These are phyloP conservation scores for Coemansia sp. DNA, from an alignment of 192 early-diverging fungal genomes.

Conservation along the genomic window DNA sequence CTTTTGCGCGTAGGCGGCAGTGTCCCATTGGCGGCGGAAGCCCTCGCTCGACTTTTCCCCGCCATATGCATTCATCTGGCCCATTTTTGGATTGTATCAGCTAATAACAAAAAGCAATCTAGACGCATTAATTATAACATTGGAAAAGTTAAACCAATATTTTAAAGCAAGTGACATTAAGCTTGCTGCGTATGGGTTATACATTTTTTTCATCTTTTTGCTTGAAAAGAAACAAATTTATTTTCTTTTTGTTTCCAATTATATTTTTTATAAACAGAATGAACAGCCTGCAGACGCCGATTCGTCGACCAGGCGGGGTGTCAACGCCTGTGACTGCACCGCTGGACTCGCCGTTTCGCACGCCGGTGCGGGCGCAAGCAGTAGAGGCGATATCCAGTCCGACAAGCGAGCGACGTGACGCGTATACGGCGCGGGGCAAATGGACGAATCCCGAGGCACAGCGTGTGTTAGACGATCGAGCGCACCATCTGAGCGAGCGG, in stretches of 20 bases:
- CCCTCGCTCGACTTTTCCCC: conserved; percentile 10
- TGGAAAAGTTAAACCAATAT: too few species aligned
- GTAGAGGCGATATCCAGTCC: neutral
- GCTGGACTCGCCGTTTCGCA: conserved; percentile 22
- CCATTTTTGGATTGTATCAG: neutral
- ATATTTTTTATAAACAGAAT: conserved; percentile 11
- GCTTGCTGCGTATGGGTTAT: too few species aligned
- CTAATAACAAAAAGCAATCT: neutral
- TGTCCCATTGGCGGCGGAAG: conserved; percentile 66
- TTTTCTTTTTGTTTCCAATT: conserved; percentile 13
- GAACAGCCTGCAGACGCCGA: conserved; percentile 34
- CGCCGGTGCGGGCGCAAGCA: conserved; percentile 15
- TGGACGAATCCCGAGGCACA: conserved; percentile 51
- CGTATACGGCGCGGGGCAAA: conserved; percentile 16
- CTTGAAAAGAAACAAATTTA: neutral
- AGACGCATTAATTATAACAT: neutral
- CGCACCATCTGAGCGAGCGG: conserved; percentile 23
- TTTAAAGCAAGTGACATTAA: too few species aligned
- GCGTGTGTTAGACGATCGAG: conserved; percentile 43
- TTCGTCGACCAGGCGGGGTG: conserved; percentile 15
- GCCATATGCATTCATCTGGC: conserved; percentile 18
- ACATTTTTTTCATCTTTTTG: conserved; percentile 10
- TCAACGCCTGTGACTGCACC: neutral
- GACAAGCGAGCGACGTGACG: neutral
- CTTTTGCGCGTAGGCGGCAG: conserved; percentile 63